Conservation (phyloP, 345 rosid species). For the Aegle marmelos region DNA sequence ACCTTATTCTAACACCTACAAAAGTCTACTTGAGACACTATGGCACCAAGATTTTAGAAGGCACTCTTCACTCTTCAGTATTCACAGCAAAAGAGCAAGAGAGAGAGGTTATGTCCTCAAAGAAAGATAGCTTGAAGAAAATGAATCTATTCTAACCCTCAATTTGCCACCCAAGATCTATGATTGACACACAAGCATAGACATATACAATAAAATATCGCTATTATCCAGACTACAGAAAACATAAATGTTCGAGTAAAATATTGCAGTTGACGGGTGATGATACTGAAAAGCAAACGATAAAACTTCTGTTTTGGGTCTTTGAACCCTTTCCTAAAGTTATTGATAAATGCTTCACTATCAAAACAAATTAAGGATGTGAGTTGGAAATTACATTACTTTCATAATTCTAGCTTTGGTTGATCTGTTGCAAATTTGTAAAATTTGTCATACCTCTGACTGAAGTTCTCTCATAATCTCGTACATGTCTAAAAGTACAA, state of each 20-base stretch:
- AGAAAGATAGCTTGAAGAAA: background rate
- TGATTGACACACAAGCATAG: background rate
- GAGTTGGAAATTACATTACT: background rate
- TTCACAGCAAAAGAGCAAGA: background rate
- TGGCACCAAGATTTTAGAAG: background rate
- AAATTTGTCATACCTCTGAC: conserved; percentile 62
- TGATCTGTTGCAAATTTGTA: background rate
- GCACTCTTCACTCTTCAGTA: background rate
- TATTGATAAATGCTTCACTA: conserved; percentile 7
- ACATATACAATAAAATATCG: background rate
- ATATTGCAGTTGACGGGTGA: background rate
- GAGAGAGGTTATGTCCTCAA: background rate
- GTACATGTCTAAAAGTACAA: conserved; percentile 93
- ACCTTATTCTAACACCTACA: background rate
- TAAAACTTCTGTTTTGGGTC: background rate
- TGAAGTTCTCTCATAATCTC: conserved; percentile 97
- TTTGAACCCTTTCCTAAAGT: background rate
- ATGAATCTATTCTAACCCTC: background rate
- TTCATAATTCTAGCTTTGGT: conserved; percentile 10
- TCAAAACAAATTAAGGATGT: background rate
- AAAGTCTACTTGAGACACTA: background rate
- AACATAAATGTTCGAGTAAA: background rate
- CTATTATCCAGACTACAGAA: background rate
- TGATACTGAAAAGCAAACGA: background rate
- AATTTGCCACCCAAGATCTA: background rate